Percentiles rank a stretch among this genome's conserved stretches.
These are phyloP conservation scores for Solanum habrochaites DNA, from an alignment of 257 asterid species.

Conservation along the genomic window DNA sequence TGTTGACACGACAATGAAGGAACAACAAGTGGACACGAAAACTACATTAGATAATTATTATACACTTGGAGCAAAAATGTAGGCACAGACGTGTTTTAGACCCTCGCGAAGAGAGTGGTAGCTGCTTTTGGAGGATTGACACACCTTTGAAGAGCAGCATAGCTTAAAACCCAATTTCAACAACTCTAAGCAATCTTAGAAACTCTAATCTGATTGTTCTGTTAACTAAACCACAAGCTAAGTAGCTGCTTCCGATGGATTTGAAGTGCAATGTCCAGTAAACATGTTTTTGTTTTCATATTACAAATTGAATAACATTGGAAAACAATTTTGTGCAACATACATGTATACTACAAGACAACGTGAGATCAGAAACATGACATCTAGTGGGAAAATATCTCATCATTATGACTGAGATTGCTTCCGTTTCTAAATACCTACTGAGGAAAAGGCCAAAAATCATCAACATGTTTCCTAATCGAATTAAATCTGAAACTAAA, in stretches of 20 bases:
- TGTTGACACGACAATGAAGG: neutral
- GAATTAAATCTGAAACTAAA: neutral
- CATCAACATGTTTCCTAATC: neutral
- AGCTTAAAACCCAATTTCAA: neutral
- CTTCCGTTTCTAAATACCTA: neutral
- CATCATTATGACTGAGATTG: neutral
- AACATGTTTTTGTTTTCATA: too few species aligned
- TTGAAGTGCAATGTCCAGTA: too few species aligned
- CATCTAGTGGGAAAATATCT: neutral
- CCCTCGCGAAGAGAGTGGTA: neutral
- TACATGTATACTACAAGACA: neutral
- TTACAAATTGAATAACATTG: neutral
- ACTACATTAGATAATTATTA: neutral
- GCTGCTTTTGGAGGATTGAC: neutral
- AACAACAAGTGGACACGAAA: neutral
- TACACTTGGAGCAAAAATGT: neutral
- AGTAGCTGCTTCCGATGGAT: neutral
- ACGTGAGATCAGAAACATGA: neutral
- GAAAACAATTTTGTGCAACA: neutral
- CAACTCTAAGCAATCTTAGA: neutral
- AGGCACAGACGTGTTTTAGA: neutral
- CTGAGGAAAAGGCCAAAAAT: neutral
- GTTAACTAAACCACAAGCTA: neutral
- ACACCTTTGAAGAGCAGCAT: neutral
- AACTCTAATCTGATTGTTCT: neutral